Percentiles rank a stretch among this genome's conserved stretches.
These are phyloP conservation scores for Tricladium varicosporioides DNA, from an alignment of 2,329 filamentous ascomycete genomes.

Conservation along the genomic window DNA sequence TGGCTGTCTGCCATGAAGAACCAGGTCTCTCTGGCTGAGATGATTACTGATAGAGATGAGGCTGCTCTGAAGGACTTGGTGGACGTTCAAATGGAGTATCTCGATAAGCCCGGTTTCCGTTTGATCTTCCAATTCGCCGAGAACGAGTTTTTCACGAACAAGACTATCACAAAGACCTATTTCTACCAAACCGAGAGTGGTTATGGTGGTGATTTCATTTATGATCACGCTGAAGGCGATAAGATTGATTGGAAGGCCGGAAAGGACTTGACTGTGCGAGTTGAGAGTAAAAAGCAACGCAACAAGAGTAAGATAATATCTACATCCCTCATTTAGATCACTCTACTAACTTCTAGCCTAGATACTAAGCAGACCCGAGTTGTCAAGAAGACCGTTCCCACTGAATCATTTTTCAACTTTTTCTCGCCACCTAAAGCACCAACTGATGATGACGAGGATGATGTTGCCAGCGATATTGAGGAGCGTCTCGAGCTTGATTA, in stretches of 20 bases:
- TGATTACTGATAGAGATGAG: constrained; percentile 98
- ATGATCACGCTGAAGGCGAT: constrained; percentile 96
- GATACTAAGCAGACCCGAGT: constrained; percentile 99
- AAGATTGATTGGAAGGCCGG: constrained; percentile 96
- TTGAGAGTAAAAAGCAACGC: constrained; percentile 99
- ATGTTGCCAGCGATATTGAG: constrained; percentile 87
- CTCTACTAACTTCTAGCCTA: constrained; percentile 37
- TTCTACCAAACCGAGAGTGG: constrained; percentile 99
- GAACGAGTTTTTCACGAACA: constrained; percentile 98
- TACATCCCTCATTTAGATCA: constrained; percentile 10
- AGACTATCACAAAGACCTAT: constrained; percentile 96
- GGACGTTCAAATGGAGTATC: constrained; percentile 98
- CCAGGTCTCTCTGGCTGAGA: constrained; percentile 93
- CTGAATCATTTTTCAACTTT: constrained; percentile 92
- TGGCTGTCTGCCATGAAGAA: constrained; percentile 99
- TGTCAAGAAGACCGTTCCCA: constrained; percentile 98
- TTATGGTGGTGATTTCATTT: constrained; percentile 98
- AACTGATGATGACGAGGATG: constrained; percentile 64
- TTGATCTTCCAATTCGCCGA: constrained; percentile 95
- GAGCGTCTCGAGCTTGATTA: constrained; percentile 98
- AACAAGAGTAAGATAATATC: constrained; percentile 80
- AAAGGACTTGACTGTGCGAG: constrained; percentile 88
- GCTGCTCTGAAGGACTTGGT: constrained; percentile 83
- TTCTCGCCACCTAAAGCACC: constrained; percentile 93
- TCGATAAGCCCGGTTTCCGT: constrained; percentile 96